Percentiles rank a stretch among this genome's conserved stretches.
Evolutionary conservation across 78 protist species (phyloP).

Genomic region (Dictyostelium citrinum): DNA sequence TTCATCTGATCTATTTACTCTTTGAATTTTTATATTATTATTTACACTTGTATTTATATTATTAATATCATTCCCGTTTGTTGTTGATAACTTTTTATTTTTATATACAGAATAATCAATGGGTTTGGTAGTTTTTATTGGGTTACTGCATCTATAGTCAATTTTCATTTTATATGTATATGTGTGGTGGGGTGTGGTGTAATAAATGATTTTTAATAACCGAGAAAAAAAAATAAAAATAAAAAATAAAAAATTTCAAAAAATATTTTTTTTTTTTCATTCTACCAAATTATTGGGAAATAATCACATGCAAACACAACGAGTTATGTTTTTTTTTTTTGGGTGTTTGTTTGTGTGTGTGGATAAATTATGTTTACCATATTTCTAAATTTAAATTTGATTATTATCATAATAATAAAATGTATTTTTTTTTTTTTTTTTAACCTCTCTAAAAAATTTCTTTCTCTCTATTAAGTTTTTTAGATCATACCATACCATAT

Average conservation of each 20-base stretch:
- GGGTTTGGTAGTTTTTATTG: conserved; percentile 35
- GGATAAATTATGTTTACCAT: not conserved
- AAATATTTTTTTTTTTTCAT: no score
- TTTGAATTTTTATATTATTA: not conserved
- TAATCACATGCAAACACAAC: no score
- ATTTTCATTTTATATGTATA: conserved; percentile 38
- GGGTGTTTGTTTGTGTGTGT: not conserved
- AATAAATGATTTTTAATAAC: not conserved
- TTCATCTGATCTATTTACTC: conserved; percentile 63
- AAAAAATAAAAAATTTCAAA: not conserved
- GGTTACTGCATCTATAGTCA: conserved; percentile 36
- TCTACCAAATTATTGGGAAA: no score
- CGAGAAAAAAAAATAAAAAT: not conserved
- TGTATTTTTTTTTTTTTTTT: not conserved
- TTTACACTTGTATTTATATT: not conserved
- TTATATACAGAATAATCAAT: not conserved
- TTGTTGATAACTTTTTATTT: not conserved
- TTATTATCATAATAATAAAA: not conserved
- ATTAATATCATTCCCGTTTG: not conserved
- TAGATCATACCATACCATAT: not conserved
- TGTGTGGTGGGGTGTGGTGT: not conserved
- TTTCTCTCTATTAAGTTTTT: not conserved
- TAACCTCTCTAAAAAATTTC: not conserved
- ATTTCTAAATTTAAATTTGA: not conserved
- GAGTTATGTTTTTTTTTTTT: no score